Evolutionary conservation across 1,139 yeast genomes (phyloP), one percentile per base, ranked within the genome.

Genomic region (Magnusiomyces clavatus): DNA sequence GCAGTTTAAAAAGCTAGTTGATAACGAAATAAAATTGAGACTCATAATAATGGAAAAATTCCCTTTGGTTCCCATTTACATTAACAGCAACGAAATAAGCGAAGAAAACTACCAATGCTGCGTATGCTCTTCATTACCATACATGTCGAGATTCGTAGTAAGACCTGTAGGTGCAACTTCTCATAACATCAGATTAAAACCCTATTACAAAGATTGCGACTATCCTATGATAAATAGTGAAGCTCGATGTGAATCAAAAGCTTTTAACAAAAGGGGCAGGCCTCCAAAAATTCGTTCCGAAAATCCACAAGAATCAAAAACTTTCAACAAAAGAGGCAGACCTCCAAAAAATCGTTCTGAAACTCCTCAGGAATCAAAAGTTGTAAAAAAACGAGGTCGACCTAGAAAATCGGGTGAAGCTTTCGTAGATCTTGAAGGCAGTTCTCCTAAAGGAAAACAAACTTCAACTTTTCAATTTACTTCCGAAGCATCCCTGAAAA

Each of bases 221-320:
- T 95, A 66, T 92, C 97, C 63, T 89, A 95, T 59, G 83, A 79
- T 96, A 96, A 89, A 1, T 95, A 95, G 60, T 78, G 78, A 71
- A 89, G 88, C 2, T 19, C 20, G 17, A 20, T 12, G 5, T 17
- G 13, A 10, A 20, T 39, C 13, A 39, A 16, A 39, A n/a, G 11
- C 16, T n/a, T 10, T n/a, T 39, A 14, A n/a, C 17, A 39, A 10
- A 19, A 11, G 19, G 16, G 12, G 16, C 12, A 39, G 17, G 10
- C 42, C 17, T 20, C 17, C 12, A 39, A 16, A 39, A 17, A 20
- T 12, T 20, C 20, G 29, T 13, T 29, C 14, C 34, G 44, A 20
- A 41, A 34, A 14, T 14, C 44, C 12, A 10, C 34, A 14, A 41
- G 19, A 41, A 41, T 16, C 31, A 4, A 24, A 24, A 24, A 8